These are phyloP conservation scores for Colletotrichum liaoningense DNA, from an alignment of 2,329 filamentous ascomycete genomes.

Conservation along the genomic window DNA sequence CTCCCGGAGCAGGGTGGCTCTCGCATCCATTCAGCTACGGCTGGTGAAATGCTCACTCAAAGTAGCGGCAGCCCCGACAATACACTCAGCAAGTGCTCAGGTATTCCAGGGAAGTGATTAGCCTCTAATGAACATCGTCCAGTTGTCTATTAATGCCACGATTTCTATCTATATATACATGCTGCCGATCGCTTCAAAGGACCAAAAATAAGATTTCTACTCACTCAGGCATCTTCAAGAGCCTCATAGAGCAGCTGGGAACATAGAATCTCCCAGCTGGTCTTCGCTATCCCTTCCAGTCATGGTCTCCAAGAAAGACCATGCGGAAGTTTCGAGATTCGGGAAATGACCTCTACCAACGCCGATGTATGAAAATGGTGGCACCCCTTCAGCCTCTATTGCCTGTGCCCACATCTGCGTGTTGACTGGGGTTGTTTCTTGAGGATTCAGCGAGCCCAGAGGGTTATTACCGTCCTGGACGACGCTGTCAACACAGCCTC, in stretches of 20 bases:
- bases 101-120: no score
- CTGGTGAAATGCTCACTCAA: no score
- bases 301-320: background rate
- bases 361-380: background rate
- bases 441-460: background rate
- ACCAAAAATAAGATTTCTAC: no score
- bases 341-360: background rate
- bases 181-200: no score
- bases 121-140: no score
- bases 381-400: background rate
- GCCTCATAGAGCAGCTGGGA: background rate
- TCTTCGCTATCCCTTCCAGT: background rate
- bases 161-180: no score
- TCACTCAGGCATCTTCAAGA: background rate
- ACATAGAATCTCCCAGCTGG: background rate
- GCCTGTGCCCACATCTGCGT: background rate
- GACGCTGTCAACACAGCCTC: background rate
- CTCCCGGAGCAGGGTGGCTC: no score
- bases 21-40: no score
- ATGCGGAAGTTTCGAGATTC: background rate
- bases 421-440: background rate
- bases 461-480: background rate
- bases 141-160: no score
- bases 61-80: no score
- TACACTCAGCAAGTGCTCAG: no score